phyloP scores from a whole-genome alignment of 345 rosid genomes.

The Aquilaria sinensis region DNA sequence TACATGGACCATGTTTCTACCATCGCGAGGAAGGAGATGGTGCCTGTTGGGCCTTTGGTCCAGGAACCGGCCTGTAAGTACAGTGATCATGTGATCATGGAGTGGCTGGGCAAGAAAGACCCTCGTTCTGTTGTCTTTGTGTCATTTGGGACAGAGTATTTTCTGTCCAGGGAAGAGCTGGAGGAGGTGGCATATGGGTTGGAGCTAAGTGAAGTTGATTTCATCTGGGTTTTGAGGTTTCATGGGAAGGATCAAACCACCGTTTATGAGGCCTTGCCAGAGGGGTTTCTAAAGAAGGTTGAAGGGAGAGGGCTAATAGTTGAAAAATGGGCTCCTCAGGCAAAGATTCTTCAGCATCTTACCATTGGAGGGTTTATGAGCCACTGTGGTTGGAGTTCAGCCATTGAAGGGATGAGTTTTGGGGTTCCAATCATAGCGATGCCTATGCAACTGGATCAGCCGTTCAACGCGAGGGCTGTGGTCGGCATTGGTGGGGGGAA shows the following conservation, averaged over 20 bases:
- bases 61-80: conserved; percentile 11
- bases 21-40: conserved; percentile 12
- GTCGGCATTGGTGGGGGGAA: conserved; percentile 23
- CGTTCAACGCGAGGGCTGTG: conserved; percentile 22
- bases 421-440: conserved; percentile 35
- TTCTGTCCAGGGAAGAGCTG: conserved; percentile 23
- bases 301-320: conserved; percentile 20
- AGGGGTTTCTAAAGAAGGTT: conserved; percentile 18
- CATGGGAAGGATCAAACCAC: neutral
- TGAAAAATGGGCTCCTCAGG: conserved; percentile 34
- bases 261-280: conserved; percentile 23
- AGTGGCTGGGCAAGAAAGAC: conserved; percentile 22
- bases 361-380: conserved; percentile 31
- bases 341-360: conserved; percentile 15
- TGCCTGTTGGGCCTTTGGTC: conserved; percentile 26
- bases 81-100: conserved; percentile 9
- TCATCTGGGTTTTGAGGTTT: conserved; percentile 13
- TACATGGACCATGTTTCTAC: conserved; percentile 22
- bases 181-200: conserved; percentile 25
- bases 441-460: conserved; percentile 38
- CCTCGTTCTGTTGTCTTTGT: conserved; percentile 1
- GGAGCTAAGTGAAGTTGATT: conserved; percentile 15
- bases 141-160: conserved; percentile 17
- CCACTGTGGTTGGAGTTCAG: conserved; percentile 40
- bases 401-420: conserved; percentile 27